Percentiles rank a stretch among this genome's conserved stretches.
These are phyloP conservation scores for Casuarina equisetifolia DNA, from an alignment of 306 rosid genomes.

Conservation along the genomic window DNA sequence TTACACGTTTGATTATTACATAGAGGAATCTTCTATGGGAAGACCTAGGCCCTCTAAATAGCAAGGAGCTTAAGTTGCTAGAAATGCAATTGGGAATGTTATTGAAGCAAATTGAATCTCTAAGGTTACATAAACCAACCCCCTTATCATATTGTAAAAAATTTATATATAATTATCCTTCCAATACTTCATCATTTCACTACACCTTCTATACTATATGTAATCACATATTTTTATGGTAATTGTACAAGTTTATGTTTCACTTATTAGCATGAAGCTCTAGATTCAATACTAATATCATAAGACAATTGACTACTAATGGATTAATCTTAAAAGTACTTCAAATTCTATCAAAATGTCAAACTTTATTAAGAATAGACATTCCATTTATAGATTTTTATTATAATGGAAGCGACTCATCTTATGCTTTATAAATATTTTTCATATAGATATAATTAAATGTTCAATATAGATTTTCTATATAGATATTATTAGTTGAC, in stretches of 20 bases:
- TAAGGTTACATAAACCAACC: slow-evolving; percentile 56
- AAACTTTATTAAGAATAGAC: neutral
- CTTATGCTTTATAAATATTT: too few species aligned
- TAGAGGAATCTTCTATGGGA: slow-evolving; percentile 92
- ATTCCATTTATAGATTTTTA: neutral
- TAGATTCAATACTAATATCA: neutral
- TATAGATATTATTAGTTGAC: too few species aligned
- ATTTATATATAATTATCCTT: neutral
- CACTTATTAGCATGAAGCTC: neutral
- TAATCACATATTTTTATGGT: too few species aligned
- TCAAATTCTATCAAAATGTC: neutral
- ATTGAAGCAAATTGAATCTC: slow-evolving; percentile 86
- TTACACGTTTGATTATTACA: neutral
- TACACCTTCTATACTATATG: neutral
- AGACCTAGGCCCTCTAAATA: slow-evolving; percentile 86
- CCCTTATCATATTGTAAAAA: neutral
- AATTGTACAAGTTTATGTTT: neutral
- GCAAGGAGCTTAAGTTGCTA: slow-evolving; percentile 92
- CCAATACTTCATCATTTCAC: neutral
- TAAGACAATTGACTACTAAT: neutral
- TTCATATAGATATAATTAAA: too few species aligned
- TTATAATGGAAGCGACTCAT: too few species aligned
- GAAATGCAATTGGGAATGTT: slow-evolving; percentile 93
- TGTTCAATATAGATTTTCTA: too few species aligned
- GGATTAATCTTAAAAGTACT: too few species aligned